Evolutionary conservation across 352 stramenopile species (phyloP).

Genomic region (Globisporangium takayamanum): DNA sequence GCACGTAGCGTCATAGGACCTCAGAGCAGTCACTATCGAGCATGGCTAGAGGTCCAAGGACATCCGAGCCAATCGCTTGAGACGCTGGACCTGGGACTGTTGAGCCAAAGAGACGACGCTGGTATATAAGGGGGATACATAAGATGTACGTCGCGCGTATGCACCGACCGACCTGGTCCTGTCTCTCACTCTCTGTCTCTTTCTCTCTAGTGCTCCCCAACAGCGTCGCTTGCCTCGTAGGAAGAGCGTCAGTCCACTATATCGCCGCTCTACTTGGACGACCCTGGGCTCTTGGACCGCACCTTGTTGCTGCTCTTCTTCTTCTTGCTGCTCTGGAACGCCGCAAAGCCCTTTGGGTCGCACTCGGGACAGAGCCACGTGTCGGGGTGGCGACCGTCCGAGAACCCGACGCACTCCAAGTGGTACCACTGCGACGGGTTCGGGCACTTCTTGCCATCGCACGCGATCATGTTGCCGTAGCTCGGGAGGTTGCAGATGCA

Average conservation of each 20-base stretch:
- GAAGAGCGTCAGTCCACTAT: too few relatives aligned
- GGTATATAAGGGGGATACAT: not conserved
- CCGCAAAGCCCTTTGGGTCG: slow-evolving; percentile 74
- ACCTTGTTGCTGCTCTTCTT: slow-evolving; percentile 64
- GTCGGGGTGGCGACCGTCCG: slow-evolving; percentile 72
- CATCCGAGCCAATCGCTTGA: too few relatives aligned
- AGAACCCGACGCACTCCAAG: slow-evolving; percentile 78
- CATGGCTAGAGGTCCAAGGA: not conserved
- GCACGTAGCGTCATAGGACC: too few relatives aligned
- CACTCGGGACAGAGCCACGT: slow-evolving; percentile 85
- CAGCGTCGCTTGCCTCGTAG: not conserved
- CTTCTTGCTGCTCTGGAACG: slow-evolving; percentile 80
- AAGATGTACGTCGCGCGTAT: not conserved
- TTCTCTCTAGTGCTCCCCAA: not conserved
- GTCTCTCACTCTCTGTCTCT: not conserved
- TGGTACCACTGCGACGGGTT: slow-evolving; percentile 88
- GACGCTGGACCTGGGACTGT: too few relatives aligned
- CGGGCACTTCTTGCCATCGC: slow-evolving; percentile 81
- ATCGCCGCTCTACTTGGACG: slow-evolving; percentile 14
- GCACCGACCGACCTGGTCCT: not conserved
- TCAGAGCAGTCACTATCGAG: not conserved
- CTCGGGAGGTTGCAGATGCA: slow-evolving; percentile 83
- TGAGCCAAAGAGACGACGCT: too few relatives aligned
- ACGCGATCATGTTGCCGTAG: slow-evolving; percentile 88
- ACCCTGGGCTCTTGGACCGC: slow-evolving; percentile 70